These are phyloP conservation scores for Neolentinus lepideus DNA, from an alignment of 1,284 basidiomycete species.

Conservation along the genomic window DNA sequence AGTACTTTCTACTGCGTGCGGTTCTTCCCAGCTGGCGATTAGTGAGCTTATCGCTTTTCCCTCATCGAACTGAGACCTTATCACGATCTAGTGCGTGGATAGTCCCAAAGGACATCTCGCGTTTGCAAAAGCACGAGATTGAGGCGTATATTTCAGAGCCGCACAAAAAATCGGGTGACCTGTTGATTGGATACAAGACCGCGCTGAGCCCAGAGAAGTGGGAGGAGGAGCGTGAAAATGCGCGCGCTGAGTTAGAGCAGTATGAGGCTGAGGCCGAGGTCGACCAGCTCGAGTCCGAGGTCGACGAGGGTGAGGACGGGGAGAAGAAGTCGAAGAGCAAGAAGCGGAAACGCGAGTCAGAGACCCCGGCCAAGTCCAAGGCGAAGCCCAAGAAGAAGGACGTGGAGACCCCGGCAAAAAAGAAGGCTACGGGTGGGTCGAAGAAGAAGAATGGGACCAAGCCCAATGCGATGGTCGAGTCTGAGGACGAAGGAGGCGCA, in stretches of 20 bases:
- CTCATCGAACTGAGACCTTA: slow-evolving; percentile 6
- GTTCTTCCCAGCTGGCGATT: slow-evolving; percentile 90
- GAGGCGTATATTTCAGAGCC: slow-evolving; percentile 74
- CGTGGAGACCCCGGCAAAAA: slow-evolving; percentile 31
- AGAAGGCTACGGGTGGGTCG: slow-evolving; percentile 32
- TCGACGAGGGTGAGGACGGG: slow-evolving; percentile 45
- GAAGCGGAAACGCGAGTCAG: slow-evolving; percentile 47
- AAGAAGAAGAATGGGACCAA: slow-evolving; percentile 55
- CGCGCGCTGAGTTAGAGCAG: slow-evolving; percentile 38
- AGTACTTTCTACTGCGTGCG: slow-evolving; percentile 69
- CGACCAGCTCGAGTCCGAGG: slow-evolving; percentile 62
- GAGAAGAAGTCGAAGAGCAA: slow-evolving; percentile 29
- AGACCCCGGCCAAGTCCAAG: slow-evolving; percentile 27
- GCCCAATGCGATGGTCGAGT: slow-evolving; percentile 62
- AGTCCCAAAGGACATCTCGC: slow-evolving; percentile 74
- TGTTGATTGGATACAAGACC: slow-evolving; percentile 76
- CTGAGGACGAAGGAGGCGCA: slow-evolving; percentile 60
- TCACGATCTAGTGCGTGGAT: slow-evolving; percentile 71
- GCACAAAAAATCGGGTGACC: slow-evolving; percentile 69
- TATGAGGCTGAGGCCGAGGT: slow-evolving; percentile 60
- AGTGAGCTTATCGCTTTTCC: slow-evolving; percentile 47
- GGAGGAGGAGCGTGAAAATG: slow-evolving; percentile 51
- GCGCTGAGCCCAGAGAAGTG: slow-evolving; percentile 78
- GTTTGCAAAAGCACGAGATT: slow-evolving; percentile 77
- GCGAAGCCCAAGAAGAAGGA: slow-evolving; percentile 52